Percentiles rank a stretch among this genome's conserved stretches.
Evolutionary conservation across 2,329 filamentous ascomycete species (phyloP).

Genomic region (Apiospora hydei): DNA sequence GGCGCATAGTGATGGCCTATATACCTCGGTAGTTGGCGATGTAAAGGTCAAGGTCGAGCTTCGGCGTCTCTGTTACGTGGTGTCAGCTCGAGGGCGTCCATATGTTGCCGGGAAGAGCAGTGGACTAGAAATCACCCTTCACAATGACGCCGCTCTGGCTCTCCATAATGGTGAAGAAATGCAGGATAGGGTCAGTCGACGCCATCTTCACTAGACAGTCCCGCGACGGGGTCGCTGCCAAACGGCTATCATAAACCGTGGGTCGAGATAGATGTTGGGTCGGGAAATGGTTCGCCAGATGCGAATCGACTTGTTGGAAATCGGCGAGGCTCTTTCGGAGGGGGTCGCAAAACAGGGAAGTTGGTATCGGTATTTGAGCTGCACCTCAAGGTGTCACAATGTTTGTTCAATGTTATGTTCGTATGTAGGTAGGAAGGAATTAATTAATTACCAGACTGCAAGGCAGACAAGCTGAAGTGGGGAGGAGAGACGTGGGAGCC

Average conservation of each 20-base stretch:
- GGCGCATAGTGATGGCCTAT: slow-evolving; percentile 30
- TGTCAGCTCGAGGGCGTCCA: background rate
- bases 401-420: background rate
- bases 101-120: background rate
- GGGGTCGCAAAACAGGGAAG: background rate
- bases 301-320: background rate
- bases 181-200: slow-evolving; percentile 16
- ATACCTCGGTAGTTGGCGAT: slow-evolving; percentile 87
- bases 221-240: slow-evolving; percentile 5
- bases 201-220: slow-evolving; percentile 15
- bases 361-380: background rate
- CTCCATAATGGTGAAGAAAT: slow-evolving; percentile 56
- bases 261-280: background rate
- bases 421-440: background rate
- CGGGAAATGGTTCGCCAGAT: background rate
- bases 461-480: slow-evolving; percentile 13
- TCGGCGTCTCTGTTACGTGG: slow-evolving; percentile 70
- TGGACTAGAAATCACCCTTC: slow-evolving; percentile 48
- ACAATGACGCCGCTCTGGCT: slow-evolving; percentile 56
- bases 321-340: background rate
- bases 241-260: background rate
- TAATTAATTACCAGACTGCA: background rate
- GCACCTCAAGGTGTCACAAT: background rate
- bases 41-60: slow-evolving; percentile 91
- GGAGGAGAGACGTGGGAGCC: background rate